Percentiles rank a stretch among this genome's conserved stretches.
Conservation (phyloP, 257 asterid genomes). For the Schizonepeta tenuifolia region DNA sequence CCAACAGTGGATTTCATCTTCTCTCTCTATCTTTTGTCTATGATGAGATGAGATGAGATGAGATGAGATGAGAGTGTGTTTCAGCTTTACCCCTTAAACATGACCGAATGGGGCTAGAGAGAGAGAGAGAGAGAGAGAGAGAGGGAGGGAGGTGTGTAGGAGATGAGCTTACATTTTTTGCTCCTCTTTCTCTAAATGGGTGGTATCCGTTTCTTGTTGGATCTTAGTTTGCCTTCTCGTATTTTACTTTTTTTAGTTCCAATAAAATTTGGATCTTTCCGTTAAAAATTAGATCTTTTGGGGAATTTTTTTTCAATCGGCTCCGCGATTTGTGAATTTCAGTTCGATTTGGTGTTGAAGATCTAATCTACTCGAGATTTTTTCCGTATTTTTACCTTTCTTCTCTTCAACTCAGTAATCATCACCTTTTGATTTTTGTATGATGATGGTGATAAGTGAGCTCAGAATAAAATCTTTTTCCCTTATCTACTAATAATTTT, state of each 20-base stretch:
- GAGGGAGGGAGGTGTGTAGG: background rate
- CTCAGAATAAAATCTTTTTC: slow-evolving; percentile 28
- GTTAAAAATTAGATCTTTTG: background rate
- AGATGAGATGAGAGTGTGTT: slow-evolving; percentile 41
- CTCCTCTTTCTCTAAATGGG: slow-evolving; percentile 20
- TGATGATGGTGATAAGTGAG: slow-evolving; percentile 41
- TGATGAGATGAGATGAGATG: slow-evolving; percentile 42
- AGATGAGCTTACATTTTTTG: slow-evolving; percentile 17
- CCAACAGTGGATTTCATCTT: slow-evolving; percentile 13
- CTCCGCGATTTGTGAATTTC: slow-evolving; percentile 39
- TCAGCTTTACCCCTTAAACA: slow-evolving; percentile 40
- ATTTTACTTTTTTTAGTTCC: background rate
- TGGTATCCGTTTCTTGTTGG: slow-evolving; percentile 20
- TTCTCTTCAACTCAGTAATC: slow-evolving; percentile 39
- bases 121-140: slow-evolving; percentile 1
- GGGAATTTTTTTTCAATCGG: slow-evolving; percentile 26
- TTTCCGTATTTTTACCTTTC: background rate
- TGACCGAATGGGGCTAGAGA: slow-evolving; percentile 35
- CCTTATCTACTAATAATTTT: slow-evolving; percentile 37
- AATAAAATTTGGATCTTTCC: background rate
- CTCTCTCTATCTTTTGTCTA: slow-evolving; percentile 24
- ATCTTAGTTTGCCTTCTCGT: background rate
- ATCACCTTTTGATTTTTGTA: slow-evolving; percentile 47
- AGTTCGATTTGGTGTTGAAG: slow-evolving; percentile 32
- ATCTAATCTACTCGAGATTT: slow-evolving; percentile 13